Base-by-base conservation (phyloP, 192 early-diverging fungal genomes). In the Kickxella alabastrina region DNA sequence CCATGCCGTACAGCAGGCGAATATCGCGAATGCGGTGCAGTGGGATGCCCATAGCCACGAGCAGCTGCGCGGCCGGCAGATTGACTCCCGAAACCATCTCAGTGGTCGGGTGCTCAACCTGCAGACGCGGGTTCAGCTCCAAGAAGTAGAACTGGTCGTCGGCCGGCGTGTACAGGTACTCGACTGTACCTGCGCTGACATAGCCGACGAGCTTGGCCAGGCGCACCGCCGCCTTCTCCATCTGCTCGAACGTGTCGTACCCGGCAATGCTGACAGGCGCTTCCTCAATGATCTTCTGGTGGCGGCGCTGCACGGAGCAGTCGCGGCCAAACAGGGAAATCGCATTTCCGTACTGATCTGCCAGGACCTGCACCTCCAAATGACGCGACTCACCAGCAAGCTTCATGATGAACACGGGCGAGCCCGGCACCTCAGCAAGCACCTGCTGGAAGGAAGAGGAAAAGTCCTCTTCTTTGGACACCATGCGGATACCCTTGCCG, bases 251-350 rank as follows among this genome's bases (percentile, higher is more conserved):
- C 2, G 85, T 84, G 31, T 88, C 83, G 40, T 80, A 67, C 73
- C 83, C 67, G 75, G 92, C 85, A 49, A 90, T 88, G 36, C 80
- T 91, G 29, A 98, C 91, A 5, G 93, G 94, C 3, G 96, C 96
- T 75, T 97, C 96, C 71, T 98, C 94, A 35, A 98, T 88, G 66
- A 98, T 98, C 81, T 98, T 98, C 79, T 98, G 96, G 61, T 98
- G 96, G 28, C 96, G 84, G 54, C 96, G 83, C 81, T 98, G 96
- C 10, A 97, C 93, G 6, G 93, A 96, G 64, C 94, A 98, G 77
- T 98, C 96, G 42, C 96, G 85, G 21, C 96, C 96, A 80, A 98
- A 98, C 57, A 98, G 82, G 15, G 93, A 93, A 69, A 98, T 97
- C 6, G 93, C 96, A 48, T 98, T 96, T 41, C 96, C 96, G 61